Conservation (phyloP, 2,329 filamentous ascomycete species). For the Colletotrichum spinosum region DNA sequence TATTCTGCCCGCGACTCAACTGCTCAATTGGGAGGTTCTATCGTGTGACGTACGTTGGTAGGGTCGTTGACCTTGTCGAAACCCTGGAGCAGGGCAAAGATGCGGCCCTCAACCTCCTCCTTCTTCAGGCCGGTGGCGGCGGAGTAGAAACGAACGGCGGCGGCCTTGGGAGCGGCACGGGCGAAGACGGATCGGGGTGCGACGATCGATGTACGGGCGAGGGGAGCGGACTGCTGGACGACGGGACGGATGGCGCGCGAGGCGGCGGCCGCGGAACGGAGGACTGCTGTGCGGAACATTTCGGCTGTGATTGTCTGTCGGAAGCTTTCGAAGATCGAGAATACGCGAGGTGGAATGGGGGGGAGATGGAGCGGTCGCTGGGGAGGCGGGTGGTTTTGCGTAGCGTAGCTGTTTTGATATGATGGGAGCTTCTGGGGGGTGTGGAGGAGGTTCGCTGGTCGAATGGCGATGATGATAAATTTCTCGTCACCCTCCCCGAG, state of each 20-base stretch:
- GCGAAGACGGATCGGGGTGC: slow-evolving; percentile 68
- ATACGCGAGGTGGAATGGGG: slow-evolving; percentile 7
- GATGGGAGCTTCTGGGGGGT: slow-evolving; percentile 25
- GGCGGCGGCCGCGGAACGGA: slow-evolving; percentile 78
- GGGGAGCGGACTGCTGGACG: slow-evolving; percentile 67
- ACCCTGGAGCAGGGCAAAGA: slow-evolving; percentile 91
- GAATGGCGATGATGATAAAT: slow-evolving; percentile 38
- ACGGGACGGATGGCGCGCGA: slow-evolving; percentile 61
- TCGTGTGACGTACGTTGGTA: slow-evolving; percentile 64
- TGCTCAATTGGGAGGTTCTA: slow-evolving; percentile 8
- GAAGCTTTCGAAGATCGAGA: slow-evolving; percentile 15
- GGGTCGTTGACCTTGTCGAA: slow-evolving; percentile 93
- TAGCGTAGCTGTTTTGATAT: slow-evolving; percentile 17
- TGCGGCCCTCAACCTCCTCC: slow-evolving; percentile 89
- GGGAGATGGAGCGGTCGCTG: slow-evolving; percentile 10
- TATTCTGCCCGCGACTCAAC: not conserved
- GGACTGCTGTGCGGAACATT: slow-evolving; percentile 92
- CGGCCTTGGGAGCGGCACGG: slow-evolving; percentile 71
- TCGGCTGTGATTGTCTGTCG: slow-evolving; percentile 48
- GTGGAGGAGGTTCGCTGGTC: slow-evolving; percentile 30
- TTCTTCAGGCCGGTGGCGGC: slow-evolving; percentile 82
- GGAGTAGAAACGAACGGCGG: slow-evolving; percentile 83
- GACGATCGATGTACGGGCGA: slow-evolving; percentile 65
- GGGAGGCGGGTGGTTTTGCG: slow-evolving; percentile 21
- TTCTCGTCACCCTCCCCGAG: slow-evolving; percentile 36